Conservation (phyloP, 140 eudicot species). For the Stevia rebaudiana region DNA sequence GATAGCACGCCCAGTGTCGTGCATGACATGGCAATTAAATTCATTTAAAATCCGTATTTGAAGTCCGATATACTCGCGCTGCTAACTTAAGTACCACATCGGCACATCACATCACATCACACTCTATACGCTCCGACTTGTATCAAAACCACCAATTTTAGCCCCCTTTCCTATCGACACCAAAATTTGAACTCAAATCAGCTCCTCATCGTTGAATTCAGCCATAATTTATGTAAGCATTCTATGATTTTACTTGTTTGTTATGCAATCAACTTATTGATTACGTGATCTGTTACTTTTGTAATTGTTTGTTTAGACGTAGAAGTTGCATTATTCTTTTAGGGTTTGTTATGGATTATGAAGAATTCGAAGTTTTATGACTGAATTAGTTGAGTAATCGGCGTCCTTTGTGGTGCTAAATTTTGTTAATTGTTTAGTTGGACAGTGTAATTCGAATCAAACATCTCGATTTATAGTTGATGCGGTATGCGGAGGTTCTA, state of each 20-base stretch:
- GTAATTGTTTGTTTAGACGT: constrained; percentile 15
- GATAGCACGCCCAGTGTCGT: constrained; percentile 26
- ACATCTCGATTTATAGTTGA: neutral
- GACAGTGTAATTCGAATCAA: neutral
- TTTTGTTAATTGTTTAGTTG: neutral
- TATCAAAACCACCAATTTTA: neutral
- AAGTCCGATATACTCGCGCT: constrained; percentile 49
- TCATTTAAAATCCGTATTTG: constrained; percentile 51
- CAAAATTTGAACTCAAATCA: constrained; percentile 17
- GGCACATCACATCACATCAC: constrained; percentile 6
- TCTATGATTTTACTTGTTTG: neutral
- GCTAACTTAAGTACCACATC: neutral
- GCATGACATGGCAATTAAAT: constrained; percentile 48
- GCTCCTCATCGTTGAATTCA: neutral
- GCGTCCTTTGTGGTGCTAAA: neutral
- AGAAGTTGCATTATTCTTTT: constrained; percentile 18
- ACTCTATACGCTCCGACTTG: neutral
- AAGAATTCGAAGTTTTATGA: neutral
- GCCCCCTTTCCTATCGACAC: constrained; percentile 3
- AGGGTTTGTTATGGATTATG: constrained; percentile 27
- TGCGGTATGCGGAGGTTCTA: neutral
- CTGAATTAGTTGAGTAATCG: neutral
- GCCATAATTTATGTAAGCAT: constrained; percentile 13
- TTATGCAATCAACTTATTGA: constrained; percentile 1
- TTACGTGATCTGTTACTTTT: constrained; percentile 3